phyloP scores from a whole-genome alignment of 2,329 filamentous ascomycete species.

The Apiospora hydei region DNA sequence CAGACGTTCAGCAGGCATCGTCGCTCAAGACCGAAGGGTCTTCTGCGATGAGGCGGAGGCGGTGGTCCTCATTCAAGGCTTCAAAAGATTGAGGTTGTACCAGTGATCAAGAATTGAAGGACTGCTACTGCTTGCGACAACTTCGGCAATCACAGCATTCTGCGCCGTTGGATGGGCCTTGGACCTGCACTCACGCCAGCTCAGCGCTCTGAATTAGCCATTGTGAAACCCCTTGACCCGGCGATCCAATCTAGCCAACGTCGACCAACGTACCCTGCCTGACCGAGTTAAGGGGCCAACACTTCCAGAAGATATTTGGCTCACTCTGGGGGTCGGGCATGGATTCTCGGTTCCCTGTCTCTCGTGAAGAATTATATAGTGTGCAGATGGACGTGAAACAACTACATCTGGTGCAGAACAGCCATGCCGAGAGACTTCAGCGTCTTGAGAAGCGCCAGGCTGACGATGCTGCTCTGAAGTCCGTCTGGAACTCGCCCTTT shows the following conservation, averaged over 20 bases:
- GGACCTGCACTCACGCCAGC: neutral
- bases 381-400: conserved; percentile 76
- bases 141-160: neutral
- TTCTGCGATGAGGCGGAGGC: conserved; percentile 46
- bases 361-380: conserved; percentile 71
- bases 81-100: conserved; percentile 37
- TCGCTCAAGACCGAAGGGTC: conserved; percentile 39
- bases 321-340: conserved; percentile 52
- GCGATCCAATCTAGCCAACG: conserved; percentile 4
- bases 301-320: neutral
- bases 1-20: conserved; percentile 14
- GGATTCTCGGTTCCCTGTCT: conserved; percentile 67
- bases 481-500: conserved; percentile 93
- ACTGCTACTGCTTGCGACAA: conserved; percentile 21
- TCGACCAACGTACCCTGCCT: conserved; percentile 6
- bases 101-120: conserved; percentile 12
- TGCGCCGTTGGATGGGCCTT: conserved; percentile 30
- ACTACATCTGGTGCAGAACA: conserved; percentile 68
- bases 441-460: conserved; percentile 72
- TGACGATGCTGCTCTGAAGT: conserved; percentile 75
- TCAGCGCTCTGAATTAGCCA: neutral
- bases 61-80: conserved; percentile 42
- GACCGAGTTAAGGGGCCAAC: neutral
- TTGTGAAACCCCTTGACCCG: neutral
- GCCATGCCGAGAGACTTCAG: conserved; percentile 67